phyloP scores from a whole-genome alignment of 23 red algal genomes.

The Agarophyton chilense region DNA sequence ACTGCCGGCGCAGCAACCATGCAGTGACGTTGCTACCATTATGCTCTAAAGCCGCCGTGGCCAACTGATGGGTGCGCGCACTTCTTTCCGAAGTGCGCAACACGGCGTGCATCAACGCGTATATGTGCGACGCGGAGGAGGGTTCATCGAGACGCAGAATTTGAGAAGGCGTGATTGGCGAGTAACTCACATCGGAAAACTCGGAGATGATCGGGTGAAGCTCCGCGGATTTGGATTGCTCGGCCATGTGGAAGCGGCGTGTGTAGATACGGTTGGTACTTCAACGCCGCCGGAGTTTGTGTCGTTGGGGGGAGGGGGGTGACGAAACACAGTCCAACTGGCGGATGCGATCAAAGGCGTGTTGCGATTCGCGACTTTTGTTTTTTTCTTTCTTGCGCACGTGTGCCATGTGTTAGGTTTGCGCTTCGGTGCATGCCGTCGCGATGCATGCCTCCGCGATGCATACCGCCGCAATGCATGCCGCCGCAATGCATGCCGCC shows the following conservation, averaged over 20 bases:
- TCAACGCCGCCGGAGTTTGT: too few species aligned
- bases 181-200: conserved; percentile 33
- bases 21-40: conserved; percentile 69
- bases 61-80: conserved; percentile 44
- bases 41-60: conserved; percentile 46
- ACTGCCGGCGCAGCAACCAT: conserved; percentile 78
- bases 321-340: too few species aligned
- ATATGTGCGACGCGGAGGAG: conserved; percentile 20
- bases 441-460: too few species aligned
- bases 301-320: too few species aligned
- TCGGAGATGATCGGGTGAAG: conserved; percentile 12
- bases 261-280: too few species aligned
- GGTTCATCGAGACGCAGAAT: conserved; percentile 29
- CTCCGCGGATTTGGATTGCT: background rate
- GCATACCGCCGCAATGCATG: too few species aligned
- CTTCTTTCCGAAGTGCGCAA: conserved; percentile 44
- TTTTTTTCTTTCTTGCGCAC: too few species aligned
- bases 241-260: background rate
- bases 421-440: too few species aligned
- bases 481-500: too few species aligned
- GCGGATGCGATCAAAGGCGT: too few species aligned
- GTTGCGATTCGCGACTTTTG: too few species aligned
- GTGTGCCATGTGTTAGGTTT: too few species aligned
- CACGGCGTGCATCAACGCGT: conserved; percentile 59
- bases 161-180: background rate